Conservation (phyloP, 75 land plant species). For the Cupressus sempervirens region DNA sequence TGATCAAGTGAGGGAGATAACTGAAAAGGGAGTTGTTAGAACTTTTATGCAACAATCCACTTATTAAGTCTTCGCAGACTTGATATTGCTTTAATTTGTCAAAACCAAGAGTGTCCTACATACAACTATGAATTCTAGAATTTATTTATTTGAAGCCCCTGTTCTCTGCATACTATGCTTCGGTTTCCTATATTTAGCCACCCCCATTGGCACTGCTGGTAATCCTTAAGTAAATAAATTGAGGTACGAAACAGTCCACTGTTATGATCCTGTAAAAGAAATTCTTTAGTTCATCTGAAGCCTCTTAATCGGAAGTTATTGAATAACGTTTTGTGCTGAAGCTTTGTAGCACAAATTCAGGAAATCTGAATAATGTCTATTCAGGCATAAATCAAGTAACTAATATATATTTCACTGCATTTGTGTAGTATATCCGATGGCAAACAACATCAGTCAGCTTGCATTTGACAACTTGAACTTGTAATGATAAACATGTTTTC, state of each 20-base stretch:
- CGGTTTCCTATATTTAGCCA: neutral
- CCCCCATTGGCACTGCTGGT: neutral
- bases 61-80: neutral
- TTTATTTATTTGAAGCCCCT: neutral
- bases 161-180: neutral
- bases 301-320: neutral
- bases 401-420: neutral
- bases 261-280: neutral
- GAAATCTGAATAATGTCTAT: neutral
- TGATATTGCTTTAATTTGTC: neutral
- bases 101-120: neutral
- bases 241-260: neutral
- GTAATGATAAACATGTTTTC: neutral
- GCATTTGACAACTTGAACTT: neutral
- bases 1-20: too few relatives aligned
- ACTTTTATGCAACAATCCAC: too few relatives aligned
- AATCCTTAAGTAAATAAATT: neutral
- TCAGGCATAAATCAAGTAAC: neutral
- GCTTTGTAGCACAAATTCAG: neutral
- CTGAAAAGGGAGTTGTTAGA: too few relatives aligned
- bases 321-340: neutral
- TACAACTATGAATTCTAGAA: neutral
- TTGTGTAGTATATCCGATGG: neutral
- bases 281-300: constrained; percentile 1
- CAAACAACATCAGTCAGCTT: neutral